Conservation (phyloP, 495 filamentous ascomycete species). For the Neurospora tetrasperma region DNA sequence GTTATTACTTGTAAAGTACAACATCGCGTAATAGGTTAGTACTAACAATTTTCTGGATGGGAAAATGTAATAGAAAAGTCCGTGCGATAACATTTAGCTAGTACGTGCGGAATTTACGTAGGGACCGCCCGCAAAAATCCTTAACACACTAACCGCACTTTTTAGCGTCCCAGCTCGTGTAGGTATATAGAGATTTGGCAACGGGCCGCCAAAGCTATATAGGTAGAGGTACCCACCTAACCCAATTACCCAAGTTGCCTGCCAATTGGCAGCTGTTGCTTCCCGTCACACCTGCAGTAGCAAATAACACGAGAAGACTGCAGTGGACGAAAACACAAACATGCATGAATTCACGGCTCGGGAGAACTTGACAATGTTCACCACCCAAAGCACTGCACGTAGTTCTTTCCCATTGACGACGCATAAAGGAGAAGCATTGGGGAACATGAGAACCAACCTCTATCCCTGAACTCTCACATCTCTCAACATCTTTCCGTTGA, state of each 20-base stretch:
- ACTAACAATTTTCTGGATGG: too few species aligned
- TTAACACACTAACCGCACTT: too few species aligned
- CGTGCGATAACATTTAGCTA: too few species aligned
- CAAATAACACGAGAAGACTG: too few species aligned
- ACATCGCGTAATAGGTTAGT: too few species aligned
- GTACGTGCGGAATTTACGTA: too few species aligned
- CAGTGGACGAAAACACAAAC: background rate
- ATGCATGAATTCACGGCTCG: background rate
- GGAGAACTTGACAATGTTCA: background rate
- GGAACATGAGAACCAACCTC: background rate
- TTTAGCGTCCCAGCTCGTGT: too few species aligned
- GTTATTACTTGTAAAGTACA: too few species aligned
- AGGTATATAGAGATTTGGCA: background rate
- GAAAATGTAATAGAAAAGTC: too few species aligned
- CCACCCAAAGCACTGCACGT: background rate
- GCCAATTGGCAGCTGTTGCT: background rate
- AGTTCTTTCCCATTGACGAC: background rate
- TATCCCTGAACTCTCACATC: background rate
- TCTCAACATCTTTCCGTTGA: background rate
- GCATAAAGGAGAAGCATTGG: background rate
- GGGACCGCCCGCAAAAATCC: too few species aligned
- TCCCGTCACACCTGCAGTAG: background rate
- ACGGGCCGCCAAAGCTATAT: background rate
- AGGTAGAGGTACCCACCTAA: background rate
- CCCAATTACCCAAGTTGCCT: background rate